These are phyloP conservation scores for Monosporascus sp. DNA, from an alignment of 2,329 filamentous ascomycete species.

Conservation along the genomic window DNA sequence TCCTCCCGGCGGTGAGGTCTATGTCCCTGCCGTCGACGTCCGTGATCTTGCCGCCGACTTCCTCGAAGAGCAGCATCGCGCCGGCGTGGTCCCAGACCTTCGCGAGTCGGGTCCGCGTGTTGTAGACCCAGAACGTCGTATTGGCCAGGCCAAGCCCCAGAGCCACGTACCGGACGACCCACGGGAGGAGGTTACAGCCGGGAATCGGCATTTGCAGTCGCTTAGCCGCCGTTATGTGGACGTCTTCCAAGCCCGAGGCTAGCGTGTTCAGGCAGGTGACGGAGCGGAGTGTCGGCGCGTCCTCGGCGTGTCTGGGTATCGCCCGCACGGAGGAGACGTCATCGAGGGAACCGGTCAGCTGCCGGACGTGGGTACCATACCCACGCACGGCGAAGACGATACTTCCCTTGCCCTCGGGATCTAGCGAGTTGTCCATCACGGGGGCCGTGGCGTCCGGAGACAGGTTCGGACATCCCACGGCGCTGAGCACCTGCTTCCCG, in stretches of 20 bases:
- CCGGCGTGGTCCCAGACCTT: constrained; percentile 58
- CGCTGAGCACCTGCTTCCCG: constrained; percentile 43
- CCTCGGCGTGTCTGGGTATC: constrained; percentile 26
- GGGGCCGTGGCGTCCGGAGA: constrained; percentile 32
- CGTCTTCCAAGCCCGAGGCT: constrained; percentile 42
- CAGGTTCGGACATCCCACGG: constrained; percentile 43
- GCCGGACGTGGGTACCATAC: constrained; percentile 42
- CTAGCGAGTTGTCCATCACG: constrained; percentile 38
- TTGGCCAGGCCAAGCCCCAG: constrained; percentile 49
- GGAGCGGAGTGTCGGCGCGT: constrained; percentile 29
- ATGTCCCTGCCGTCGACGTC: constrained; percentile 47
- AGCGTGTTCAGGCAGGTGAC: constrained; percentile 42
- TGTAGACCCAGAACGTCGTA: constrained; percentile 53
- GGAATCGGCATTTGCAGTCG: constrained; percentile 37
- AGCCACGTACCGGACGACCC: constrained; percentile 51
- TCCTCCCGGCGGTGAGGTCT: constrained; percentile 43
- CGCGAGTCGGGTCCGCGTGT: constrained; percentile 37
- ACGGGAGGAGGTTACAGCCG: constrained; percentile 48
- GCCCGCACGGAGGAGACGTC: constrained; percentile 19
- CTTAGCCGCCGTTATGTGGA: constrained; percentile 39
- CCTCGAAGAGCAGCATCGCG: constrained; percentile 53
- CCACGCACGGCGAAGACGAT: constrained; percentile 46
- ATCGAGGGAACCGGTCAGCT: constrained; percentile 25
- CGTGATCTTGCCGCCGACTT: constrained; percentile 49
- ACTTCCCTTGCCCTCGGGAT: constrained; percentile 38